Evolutionary conservation across 2,329 filamentous ascomycete genomes (phyloP), one percentile per base, ranked within the genome.

Genomic region (Fonsecaea pugnacius): DNA sequence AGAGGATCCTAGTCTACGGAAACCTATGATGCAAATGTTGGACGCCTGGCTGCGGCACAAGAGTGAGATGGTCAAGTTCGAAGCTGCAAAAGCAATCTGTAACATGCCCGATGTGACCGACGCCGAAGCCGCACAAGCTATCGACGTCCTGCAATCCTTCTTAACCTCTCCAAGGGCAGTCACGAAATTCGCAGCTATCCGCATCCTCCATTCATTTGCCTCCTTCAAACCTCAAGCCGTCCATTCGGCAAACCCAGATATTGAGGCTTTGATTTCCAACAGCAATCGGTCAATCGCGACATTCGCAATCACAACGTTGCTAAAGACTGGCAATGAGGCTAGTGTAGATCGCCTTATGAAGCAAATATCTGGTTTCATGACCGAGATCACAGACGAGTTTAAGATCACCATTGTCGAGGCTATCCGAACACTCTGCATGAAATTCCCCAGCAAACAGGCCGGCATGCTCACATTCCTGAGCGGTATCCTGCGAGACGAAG

Each of bases 391-490:
- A 6, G 95, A 99, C 75, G 95, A 99, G 78, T 99, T 99, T 84
- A 99, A 98, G 84, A 96, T 99, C 71, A 99, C 95, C n/a, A 96
- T 99, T 73, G 94, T 99, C 50, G 95, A 99, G 78, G 95, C 95
- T 48, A 97, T 99, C 74, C 90, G 95, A 66, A 98, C 95, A 3
- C 82, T 99, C 46, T 98, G 94, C 77, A 83, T 99, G 72, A 99
- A 99, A 80, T 99, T 99, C 81, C 95, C 95, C 36, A 93, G 87
- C 81, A 99, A 99, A 82, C 95, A 99, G 80, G 94, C 94, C 53
- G 93, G 92, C 67, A 98, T 99, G 93, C 88, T 99, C 58, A 88
- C 91, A 57, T 99, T 99, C 87, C 86, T 99, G 54, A 96, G 94
- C 74, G 91, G 93, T n/a, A 96, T 98, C 64, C 83, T 99, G 58